phyloP scores from a whole-genome alignment of 1,284 basidiomycete genomes.

The Ustilago curta region DNA sequence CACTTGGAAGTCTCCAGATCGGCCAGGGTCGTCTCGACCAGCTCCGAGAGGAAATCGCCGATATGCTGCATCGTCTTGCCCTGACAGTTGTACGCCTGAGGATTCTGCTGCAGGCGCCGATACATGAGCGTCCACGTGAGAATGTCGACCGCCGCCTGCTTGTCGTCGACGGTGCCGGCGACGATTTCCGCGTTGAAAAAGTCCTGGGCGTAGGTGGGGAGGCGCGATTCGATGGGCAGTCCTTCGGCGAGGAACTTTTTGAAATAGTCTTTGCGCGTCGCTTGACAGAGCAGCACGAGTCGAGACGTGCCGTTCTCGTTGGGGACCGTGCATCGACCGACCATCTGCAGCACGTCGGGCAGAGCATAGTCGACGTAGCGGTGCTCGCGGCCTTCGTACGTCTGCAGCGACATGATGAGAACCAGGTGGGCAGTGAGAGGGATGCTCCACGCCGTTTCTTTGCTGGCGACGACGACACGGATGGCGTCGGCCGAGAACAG shows the following conservation, averaged over 20 bases:
- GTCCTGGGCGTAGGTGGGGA: constrained; percentile 78
- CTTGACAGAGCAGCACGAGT: constrained; percentile 95
- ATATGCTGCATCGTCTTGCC: constrained; percentile 65
- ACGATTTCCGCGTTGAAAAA: constrained; percentile 99
- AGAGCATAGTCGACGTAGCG: constrained; percentile 98
- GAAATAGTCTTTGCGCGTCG: constrained; percentile 94
- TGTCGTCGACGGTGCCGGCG: constrained; percentile 90
- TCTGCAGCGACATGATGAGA: constrained; percentile 97
- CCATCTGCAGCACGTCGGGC: constrained; percentile 98
- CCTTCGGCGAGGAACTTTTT: constrained; percentile 98
- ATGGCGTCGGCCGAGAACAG: constrained; percentile 94
- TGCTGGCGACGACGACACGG: constrained; percentile 91
- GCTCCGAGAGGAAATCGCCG: constrained; percentile 78
- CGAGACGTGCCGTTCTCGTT: constrained; percentile 78
- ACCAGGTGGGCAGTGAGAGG: constrained; percentile 96
- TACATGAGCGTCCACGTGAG: constrained; percentile 97
- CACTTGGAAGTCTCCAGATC: constrained; percentile 95
- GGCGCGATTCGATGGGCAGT: constrained; percentile 89
- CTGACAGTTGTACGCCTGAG: constrained; percentile 68
- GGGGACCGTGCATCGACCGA: constrained; percentile 89
- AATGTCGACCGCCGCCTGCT: constrained; percentile 75
- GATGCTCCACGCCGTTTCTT: constrained; percentile 95
- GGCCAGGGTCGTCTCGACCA: constrained; percentile 91
- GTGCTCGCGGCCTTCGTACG: constrained; percentile 76
- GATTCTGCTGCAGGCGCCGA: constrained; percentile 91